A percentile compares a stretch with the other conserved stretches of the same genome.
These are phyloP conservation scores for Endocladia muricata DNA, from an alignment of 31 red algal genomes.

Conservation along the genomic window DNA sequence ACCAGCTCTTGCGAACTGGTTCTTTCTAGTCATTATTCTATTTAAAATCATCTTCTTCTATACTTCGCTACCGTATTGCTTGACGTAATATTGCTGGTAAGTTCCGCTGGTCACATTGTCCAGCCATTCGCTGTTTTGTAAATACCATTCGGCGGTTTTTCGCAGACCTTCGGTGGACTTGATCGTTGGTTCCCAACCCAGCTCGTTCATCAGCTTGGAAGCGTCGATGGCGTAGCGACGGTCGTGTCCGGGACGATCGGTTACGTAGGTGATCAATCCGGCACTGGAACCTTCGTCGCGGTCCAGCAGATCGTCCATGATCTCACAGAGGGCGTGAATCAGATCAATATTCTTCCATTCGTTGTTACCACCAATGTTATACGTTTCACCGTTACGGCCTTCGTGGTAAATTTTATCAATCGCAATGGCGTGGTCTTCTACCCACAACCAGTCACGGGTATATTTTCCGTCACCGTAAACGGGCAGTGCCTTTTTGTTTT, in stretches of 20 bases:
- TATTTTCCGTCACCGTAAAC: constrained; percentile 86
- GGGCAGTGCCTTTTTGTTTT: constrained; percentile 43
- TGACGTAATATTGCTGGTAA: too few relatives aligned
- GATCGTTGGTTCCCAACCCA: constrained; percentile 73
- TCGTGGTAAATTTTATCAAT: constrained; percentile 78
- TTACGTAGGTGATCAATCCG: constrained; percentile 61
- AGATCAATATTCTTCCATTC: constrained; percentile 84
- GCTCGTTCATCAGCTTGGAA: constrained; percentile 68
- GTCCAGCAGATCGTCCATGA: constrained; percentile 4
- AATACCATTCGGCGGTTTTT: constrained; percentile 67
- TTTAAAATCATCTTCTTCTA: too few relatives aligned
- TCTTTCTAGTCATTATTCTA: too few relatives aligned
- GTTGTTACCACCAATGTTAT: constrained; percentile 84
- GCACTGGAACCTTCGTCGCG: constrained; percentile 18
- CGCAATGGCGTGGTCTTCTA: constrained; percentile 80
- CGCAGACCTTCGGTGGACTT: constrained; percentile 66
- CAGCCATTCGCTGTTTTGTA: constrained; percentile 28
- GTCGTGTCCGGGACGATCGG: constrained; percentile 84
- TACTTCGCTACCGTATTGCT: too few relatives aligned
- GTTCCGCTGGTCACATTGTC: too few relatives aligned
- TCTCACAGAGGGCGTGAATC: constrained; percentile 63
- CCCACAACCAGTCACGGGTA: constrained; percentile 74
- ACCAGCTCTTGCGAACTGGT: too few relatives aligned
- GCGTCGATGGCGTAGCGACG: constrained; percentile 81
- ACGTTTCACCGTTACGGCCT: constrained; percentile 72